Base-by-base conservation (phyloP, 306 rosid genomes). In the Rosa chinensis region DNA sequence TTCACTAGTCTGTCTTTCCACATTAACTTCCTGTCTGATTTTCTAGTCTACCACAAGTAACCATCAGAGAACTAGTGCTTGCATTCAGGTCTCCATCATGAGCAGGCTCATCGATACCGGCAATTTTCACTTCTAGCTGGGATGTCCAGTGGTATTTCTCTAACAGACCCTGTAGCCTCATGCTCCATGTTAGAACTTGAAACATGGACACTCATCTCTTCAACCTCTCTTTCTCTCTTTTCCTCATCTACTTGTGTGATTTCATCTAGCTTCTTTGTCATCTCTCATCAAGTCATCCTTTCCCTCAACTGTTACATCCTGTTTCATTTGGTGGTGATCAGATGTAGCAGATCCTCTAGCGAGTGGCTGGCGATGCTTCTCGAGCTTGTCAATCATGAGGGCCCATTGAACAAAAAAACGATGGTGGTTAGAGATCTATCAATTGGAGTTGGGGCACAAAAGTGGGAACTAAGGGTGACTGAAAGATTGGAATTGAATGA, bases 1-100 rank as follows among this genome's bases (percentile, higher is more conserved):
- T 73, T 73, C 84, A 74, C 40, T 47, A 18, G 66, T 82, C 64
- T 82, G 78, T 28, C 35, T 75, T 66, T 58, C 86, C 77, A 64
- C 79, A 80, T 72, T 77, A 16, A 69, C 75, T 42, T 58, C 78
- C 47, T 23, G 62, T 68, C 73, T 66, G 77, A 71, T 75, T 80
- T 76, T 87, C 74, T 53, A 72, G 14, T 66, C 66, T 82, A 53
- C 72, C 42, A 3, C 78, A 52, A 39, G 82, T n/a, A 58, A 71
- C 75, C 72, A 17, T 44, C 66, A 35, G 74, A 43, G 55, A 66
- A 42, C 16, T 8, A 56, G 45, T 43, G 40, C 70, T 66, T 9
- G 47, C 45, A 10, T 61, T 77, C 6, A 71, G 70, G 32, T 75
- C 79, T 77, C 81, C 20, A 18, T 25, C 16, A 16, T 12, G 59